Percentiles rank a stretch among this genome's conserved stretches.
Evolutionary conservation across 441 rosid genomes (phyloP).

Genomic region (Codiaeum variegatum): DNA sequence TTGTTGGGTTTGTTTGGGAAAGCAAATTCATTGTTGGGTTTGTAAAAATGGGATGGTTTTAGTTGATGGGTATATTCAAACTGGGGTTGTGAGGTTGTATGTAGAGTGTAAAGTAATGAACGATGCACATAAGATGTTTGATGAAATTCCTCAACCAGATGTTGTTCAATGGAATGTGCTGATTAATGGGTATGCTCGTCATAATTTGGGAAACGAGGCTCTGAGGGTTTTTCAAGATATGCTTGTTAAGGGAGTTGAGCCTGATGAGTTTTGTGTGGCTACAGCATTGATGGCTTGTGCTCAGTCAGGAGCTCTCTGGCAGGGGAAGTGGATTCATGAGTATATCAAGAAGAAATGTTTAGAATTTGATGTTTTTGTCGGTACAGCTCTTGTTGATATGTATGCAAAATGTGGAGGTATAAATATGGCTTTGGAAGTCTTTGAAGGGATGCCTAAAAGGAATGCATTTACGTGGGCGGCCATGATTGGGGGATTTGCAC

Average conservation of each 20-base stretch:
- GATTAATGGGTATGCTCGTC: constrained; percentile 41
- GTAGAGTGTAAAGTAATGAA: constrained; percentile 18
- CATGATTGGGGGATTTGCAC: constrained; percentile 45
- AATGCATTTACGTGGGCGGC: constrained; percentile 59
- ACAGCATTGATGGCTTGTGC: constrained; percentile 55
- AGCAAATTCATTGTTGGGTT: constrained; percentile 43
- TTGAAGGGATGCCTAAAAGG: constrained; percentile 38
- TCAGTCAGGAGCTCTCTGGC: constrained; percentile 40
- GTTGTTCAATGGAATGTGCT: constrained; percentile 55
- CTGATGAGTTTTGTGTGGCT: constrained; percentile 46
- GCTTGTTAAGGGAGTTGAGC: constrained; percentile 44
- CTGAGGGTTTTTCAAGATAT: constrained; percentile 38
- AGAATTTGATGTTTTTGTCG: constrained; percentile 37
- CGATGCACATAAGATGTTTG: constrained; percentile 46
- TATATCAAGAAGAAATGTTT: constrained; percentile 30
- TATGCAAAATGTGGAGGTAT: constrained; percentile 57
- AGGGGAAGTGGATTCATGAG: constrained; percentile 58
- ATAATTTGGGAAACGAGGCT: constrained; percentile 33
- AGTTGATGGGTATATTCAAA: constrained; percentile 47
- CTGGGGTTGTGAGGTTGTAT: constrained; percentile 34
- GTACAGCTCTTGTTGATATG: constrained; percentile 59
- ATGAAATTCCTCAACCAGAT: constrained; percentile 47
- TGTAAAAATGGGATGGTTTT: constrained; percentile 36
- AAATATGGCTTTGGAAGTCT: constrained; percentile 41
- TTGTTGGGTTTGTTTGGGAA: constrained; percentile 25